A percentile compares a stretch with the other conserved stretches of the same genome.
Evolutionary conservation across 441 rosid genomes (phyloP).

Genomic region (Populus hybrid): DNA sequence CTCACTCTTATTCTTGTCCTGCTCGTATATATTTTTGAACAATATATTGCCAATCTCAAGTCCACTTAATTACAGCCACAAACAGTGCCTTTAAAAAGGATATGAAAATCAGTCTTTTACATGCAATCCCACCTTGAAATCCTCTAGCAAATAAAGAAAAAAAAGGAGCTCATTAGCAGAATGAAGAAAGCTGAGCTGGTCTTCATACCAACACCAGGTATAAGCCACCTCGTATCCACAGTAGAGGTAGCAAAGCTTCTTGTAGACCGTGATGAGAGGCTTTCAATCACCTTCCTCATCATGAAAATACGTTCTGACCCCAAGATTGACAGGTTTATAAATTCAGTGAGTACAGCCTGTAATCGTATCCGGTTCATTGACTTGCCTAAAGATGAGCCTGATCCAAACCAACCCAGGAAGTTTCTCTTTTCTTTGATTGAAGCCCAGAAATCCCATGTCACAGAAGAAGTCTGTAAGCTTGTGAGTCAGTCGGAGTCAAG

Average conservation of each 20-base stretch:
- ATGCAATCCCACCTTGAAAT: too few relatives aligned
- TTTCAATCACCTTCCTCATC: slow-evolving; percentile 3
- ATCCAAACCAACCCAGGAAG: not conserved
- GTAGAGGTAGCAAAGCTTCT: slow-evolving; percentile 37
- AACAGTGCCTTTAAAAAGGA: too few relatives aligned
- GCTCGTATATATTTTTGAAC: too few relatives aligned
- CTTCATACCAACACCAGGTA: slow-evolving; percentile 27
- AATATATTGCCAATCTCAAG: too few relatives aligned
- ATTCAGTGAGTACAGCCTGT: not conserved
- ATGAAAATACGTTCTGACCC: not conserved
- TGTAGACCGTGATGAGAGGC: slow-evolving; percentile 13
- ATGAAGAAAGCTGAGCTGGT: slow-evolving; percentile 25
- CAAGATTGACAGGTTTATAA: not conserved
- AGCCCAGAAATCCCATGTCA: slow-evolving; percentile 18
- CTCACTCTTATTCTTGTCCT: too few relatives aligned
- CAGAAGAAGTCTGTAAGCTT: slow-evolving; percentile 2
- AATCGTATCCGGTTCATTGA: not conserved
- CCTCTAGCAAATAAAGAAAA: too few relatives aligned
- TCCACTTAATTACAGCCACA: too few relatives aligned
- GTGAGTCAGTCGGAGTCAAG: not conserved
- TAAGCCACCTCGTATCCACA: slow-evolving; percentile 35
- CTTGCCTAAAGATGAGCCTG: not conserved
- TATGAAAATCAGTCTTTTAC: too few relatives aligned
- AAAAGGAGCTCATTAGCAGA: too few relatives aligned
- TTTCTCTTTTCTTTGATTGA: slow-evolving; percentile 4